Conservation (phyloP, 768 basidiomycete species). For the Hygrophorus pudorinus region DNA sequence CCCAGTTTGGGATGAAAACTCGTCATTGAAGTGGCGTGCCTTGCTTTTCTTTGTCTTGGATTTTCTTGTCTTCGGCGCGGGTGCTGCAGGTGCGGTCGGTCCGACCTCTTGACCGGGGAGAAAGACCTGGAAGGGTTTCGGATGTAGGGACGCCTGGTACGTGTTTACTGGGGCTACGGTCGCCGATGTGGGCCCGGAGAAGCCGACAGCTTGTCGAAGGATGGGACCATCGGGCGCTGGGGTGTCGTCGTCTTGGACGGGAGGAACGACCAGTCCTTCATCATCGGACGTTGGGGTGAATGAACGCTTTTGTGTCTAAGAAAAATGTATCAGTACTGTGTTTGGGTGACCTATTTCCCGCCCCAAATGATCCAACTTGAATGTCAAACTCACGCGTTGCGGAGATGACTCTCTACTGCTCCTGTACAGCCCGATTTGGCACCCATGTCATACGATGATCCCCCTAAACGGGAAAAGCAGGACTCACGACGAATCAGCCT, state of each 20-base stretch:
- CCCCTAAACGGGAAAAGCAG: neutral
- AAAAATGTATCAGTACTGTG: neutral
- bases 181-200: constrained; percentile 25
- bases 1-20: constrained; percentile 35
- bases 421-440: constrained; percentile 19
- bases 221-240: constrained; percentile 43
- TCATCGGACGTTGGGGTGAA: constrained; percentile 48
- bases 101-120: constrained; percentile 45
- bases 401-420: constrained; percentile 53
- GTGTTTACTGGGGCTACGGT: constrained; percentile 27
- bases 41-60: constrained; percentile 19
- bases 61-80: constrained; percentile 11
- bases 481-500: constrained; percentile 28
- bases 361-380: too few species aligned
- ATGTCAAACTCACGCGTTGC: constrained; percentile 23
- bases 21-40: constrained; percentile 22
- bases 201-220: constrained; percentile 51
- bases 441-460: neutral
- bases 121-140: constrained; percentile 23
- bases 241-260: constrained; percentile 32
- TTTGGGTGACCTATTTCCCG: too few species aligned
- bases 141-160: constrained; percentile 28
- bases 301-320: constrained; percentile 34
- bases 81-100: constrained; percentile 9
- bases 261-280: constrained; percentile 29